Evolutionary conservation across 441 rosid genomes (phyloP), one percentile per base, ranked within the genome.

Genomic region (Erysimum pusillum): DNA sequence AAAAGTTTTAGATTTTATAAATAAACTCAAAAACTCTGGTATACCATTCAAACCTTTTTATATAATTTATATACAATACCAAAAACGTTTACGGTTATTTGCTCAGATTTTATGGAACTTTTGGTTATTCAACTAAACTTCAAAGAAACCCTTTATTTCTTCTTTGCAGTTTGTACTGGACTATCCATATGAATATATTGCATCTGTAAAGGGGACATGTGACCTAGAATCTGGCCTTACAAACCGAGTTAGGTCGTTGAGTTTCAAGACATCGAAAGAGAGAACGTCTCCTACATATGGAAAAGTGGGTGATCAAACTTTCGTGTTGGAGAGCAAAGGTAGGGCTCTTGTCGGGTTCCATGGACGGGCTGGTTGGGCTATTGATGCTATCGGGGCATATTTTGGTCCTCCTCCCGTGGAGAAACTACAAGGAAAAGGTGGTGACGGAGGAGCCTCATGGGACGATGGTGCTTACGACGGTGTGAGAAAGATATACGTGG

Each of bases 281-380:
- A 67, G 72, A 36, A 67, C 36, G 6, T 67, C 72, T 67, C 72
- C 72, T 6, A 67, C 51, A 53, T 67, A 52, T 36, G 72, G 72
- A 36, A 22, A 0, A 3, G 32, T 13, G 2, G 18, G 28, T 10
- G 4, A 6, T 2, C 36, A 11, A 63, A 8, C 7, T 13, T 45
- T 70, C 11, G 61, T 71, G 49, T 10, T 71, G 4, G 68, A 61
- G 46, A 60, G 56, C 18, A 14, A 38, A 61, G 67, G 76, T 14
- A 5, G 60, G 14, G 59, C 44, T n/a, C 25, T 71, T 32, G 68
- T 71, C 1, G 76, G 76, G 1, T 51, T 49, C 22, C 36, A 71
- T 22, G 76, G 76, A 48, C n/a, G 38, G 46, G 6, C 1, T 13
- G 28, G 11, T 48, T 52, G 1, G 4, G 38, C 38, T 62, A 18